Evolutionary conservation across 2,329 filamentous ascomycete species (phyloP), one percentile per base, ranked within the genome.

Genomic region (Cercospora canescens): DNA sequence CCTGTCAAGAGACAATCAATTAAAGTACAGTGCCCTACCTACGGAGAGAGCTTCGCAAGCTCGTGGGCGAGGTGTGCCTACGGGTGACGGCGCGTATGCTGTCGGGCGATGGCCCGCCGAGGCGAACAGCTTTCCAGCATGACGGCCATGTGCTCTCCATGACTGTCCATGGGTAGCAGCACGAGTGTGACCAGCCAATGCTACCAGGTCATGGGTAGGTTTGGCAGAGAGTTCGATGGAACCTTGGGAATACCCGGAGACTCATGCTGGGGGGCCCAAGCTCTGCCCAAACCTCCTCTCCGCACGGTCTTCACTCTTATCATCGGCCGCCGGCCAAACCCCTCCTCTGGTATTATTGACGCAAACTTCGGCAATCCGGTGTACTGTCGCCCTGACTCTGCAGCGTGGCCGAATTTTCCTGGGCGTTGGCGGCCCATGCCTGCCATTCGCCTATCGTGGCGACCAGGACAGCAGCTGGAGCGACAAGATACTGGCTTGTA

Each of bases 261-360:
- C n/a, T 30, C 52, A 9, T 35, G 52, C 52, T 32, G 14, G 32
- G 45, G 34, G 21, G 39, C 8, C 28, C 60, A 56, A 62, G 35
- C 34, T 41, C 26, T 45, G 16, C 37, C 35, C 48, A 16, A 52
- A n/a, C n/a, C n/a, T n/a, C n/a, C n/a, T n/a, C n/a, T n/a, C n/a
- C n/a, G n/a, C n/a, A n/a, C n/a, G n/a, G n/a, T n/a, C 50, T 37
- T 55, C 24, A 55, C 35, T 56, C 60, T 62, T 62, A 62, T 62
- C 45, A 30, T n/a, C 35, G 34, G 48, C 60, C 48, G 60, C 35
- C 60, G 60, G 50, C 60, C 60, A 35, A 35, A 62, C 50, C 45
- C 45, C 45, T 52, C 45, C n/a, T 30, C 45, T 9, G 26, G 6
- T 35, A 32, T 28, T 24, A 35, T 24, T 35, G 52, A 21, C 32